Conservation (phyloP, 352 stramenopile species). For the Globisporangium mamillatum region DNA sequence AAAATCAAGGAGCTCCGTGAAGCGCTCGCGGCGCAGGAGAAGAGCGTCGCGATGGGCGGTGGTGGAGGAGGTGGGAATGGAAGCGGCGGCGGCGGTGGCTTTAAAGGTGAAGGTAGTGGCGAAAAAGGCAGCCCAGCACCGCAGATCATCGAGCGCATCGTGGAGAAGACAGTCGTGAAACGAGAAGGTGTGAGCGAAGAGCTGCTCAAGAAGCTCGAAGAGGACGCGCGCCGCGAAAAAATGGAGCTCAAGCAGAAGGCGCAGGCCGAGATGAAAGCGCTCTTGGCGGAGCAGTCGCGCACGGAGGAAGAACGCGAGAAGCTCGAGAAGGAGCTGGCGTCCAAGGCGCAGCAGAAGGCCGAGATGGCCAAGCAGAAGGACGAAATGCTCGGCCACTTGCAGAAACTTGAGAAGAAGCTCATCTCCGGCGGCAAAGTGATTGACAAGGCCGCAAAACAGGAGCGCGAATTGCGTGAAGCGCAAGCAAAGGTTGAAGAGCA, state of each 20-base stretch:
- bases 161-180: constrained; percentile 80
- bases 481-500: constrained; percentile 89
- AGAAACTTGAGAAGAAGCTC: constrained; percentile 69
- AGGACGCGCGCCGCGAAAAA: constrained; percentile 74
- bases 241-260: constrained; percentile 66
- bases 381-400: constrained; percentile 89
- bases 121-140: constrained; percentile 38
- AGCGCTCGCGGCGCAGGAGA: constrained; percentile 57
- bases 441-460: constrained; percentile 93
- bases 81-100: constrained; percentile 6
- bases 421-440: constrained; percentile 94
- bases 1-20: constrained; percentile 94
- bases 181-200: constrained; percentile 71
- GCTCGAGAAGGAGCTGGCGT: constrained; percentile 83
- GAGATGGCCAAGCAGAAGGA: constrained; percentile 85
- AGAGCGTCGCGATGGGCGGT: constrained; percentile 27
- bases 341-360: constrained; percentile 81
- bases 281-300: constrained; percentile 79
- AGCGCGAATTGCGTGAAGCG: constrained; percentile 88
- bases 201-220: constrained; percentile 74
- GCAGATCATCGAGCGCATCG: constrained; percentile 73
- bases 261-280: constrained; percentile 79
- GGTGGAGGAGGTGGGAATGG: constrained; percentile 1
- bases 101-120: constrained; percentile 5
- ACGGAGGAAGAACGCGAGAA: constrained; percentile 87